Percentiles rank a stretch among this genome's conserved stretches.
Evolutionary conservation across 2,329 filamentous ascomycete genomes (phyloP).

Genomic region (Aspergillus sp.): DNA sequence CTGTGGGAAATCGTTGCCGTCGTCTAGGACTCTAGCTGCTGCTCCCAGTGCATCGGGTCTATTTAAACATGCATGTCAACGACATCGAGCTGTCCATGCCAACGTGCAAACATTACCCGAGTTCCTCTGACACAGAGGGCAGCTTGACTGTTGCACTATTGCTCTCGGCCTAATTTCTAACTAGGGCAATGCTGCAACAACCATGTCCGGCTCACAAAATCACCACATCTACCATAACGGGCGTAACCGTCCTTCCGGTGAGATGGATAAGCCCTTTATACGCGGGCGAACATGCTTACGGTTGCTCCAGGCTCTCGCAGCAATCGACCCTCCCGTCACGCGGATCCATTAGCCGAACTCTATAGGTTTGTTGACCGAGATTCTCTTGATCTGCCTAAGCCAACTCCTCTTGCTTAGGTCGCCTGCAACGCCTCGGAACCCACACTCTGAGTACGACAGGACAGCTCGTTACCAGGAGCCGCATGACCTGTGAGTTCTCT

Average conservation of each 20-base stretch:
- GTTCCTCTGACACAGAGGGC: neutral
- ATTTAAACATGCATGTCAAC: constrained; percentile 8
- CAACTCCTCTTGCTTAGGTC: neutral
- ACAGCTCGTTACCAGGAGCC: neutral
- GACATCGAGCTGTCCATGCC: neutral
- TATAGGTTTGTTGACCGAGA: neutral
- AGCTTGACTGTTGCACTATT: neutral
- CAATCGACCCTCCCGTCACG: neutral
- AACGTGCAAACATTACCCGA: neutral
- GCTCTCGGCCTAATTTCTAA: neutral
- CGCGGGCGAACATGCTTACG: neutral
- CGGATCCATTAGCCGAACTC: neutral
- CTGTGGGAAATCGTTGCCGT: neutral
- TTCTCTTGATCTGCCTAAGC: neutral
- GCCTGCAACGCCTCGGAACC: neutral
- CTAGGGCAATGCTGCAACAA: neutral
- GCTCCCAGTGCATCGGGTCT: neutral
- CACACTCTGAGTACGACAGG: neutral
- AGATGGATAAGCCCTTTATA: neutral
- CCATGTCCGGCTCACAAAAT: neutral
- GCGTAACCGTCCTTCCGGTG: neutral
- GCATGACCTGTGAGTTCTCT: neutral
- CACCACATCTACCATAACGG: neutral
- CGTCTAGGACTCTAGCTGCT: neutral
- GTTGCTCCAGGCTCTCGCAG: neutral